Base-by-base conservation (phyloP, 495 filamentous ascomycete species). In the Aspergillus panamensis region DNA sequence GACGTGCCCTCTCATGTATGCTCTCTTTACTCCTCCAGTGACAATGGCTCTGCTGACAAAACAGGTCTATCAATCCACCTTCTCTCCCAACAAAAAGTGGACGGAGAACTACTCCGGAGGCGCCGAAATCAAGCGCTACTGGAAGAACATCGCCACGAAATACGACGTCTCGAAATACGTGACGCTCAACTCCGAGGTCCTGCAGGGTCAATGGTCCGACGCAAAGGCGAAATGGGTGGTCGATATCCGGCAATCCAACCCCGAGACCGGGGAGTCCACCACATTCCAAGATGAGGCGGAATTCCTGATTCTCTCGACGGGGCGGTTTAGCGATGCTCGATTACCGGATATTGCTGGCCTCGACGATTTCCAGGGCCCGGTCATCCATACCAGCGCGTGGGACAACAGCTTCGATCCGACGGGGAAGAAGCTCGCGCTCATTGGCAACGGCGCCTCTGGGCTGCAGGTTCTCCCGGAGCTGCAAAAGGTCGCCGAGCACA, bases 41-140 rank as follows among this genome's bases (percentile, higher is more conserved):
- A 19, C 8, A 5, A 16, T 19, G 4, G 6, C 8, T 9, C 8
- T 17, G n/a, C 42, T 45, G 3, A 45, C 42, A 17, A 10, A 17
- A 19, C 5, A 45, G 42, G 81, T 81, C 13, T 90, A 90, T 64
- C 84, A 87, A 63, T 81, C 80, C 6, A 80, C 78, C 16, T 89
- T 88, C 63, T 74, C 77, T 8, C 84, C 85, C 4, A 89, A 88
- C 56, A 76, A 77, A 0, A 73, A 84, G 62, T 90, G 87, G 86
- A 78, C 77, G 0, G 77, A 84, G 57, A 77, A 85, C 52, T 89
- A 84, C 58, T 82, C 87, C 3, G 75, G 80, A 35, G 84, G 84
- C 0, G 66, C 66, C 7, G 87, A 90, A 61, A 89, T 90, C 42
- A 71, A 77, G 32, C 75, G 78, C 20, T 90, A 89, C 61, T 86